Percentiles rank a stretch among this genome's conserved stretches.
phyloP scores from a whole-genome alignment of 306 rosid genomes.

The Malus domestica region ASM211411v1 NC_041797.1:17371001-17371500 shows the following conservation, averaged over 20 bases:
- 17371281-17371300: not conserved
- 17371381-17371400: conserved; percentile 93
- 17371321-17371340: conserved; percentile 65
- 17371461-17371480: not conserved
- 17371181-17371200: conserved; percentile 38
- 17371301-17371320: not conserved
- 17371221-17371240: conserved; percentile 2
- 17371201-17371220: conserved; percentile 45
- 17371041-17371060: not conserved
- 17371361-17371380: conserved; percentile 99
- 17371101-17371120: conserved; percentile 37
- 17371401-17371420: conserved; percentile 62
- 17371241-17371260: not conserved
- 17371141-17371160: conserved; percentile 45
- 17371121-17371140: conserved; percentile 72
- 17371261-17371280: not conserved
- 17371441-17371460: not conserved
- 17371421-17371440: not conserved
- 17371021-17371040: not conserved
- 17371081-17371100: conserved; percentile 21
- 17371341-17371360: conserved; percentile 89
- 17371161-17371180: conserved; percentile 34
- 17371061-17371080: not conserved
- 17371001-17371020: not conserved
- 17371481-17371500: not conserved